Base-by-base conservation (phyloP, 352 stramenopile genomes). In the Globisporangium paddicum region DNA sequence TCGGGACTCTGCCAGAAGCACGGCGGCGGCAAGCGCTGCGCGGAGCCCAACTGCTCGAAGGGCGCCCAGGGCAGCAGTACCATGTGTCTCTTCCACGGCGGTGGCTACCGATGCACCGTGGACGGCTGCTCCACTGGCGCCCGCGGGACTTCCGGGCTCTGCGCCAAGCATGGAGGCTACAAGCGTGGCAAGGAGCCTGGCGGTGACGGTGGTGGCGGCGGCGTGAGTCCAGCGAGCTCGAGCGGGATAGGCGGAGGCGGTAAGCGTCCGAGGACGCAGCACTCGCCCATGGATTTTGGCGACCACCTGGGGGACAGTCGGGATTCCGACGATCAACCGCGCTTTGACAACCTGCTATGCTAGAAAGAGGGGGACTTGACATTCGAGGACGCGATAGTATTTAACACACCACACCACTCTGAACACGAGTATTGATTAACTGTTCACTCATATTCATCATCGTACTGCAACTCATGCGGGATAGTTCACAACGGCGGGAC, bases 1-100 rank as follows among this genome's bases (percentile, higher is more conserved):
- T 90, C 79, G 11, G 81, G 84, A n/a, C 62, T 89, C 23, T 96
- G 87, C 42, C 86, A 93, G 26, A 87, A 89, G 56, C 87, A 96
- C 66, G 87, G 87, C 26, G 87, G 87, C 28, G 86, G 87, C 53
- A 92, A 93, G 65, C 79, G 80, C 19, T 96, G 87, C 52, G 69
- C 72, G 0, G 58, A 65, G 2, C 52, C 69, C 0, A 69, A 80
- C 13, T 95, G 87, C 63, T 66, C 77, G 37, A 95, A 96, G 58
- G 86, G 87, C 14, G 87, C 85, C 6, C 87, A 96, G 56, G 82
- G 84, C 35, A 88, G 76, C 60, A 92, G 77, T 62, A 77, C 58
- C 52, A 77, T 79, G 64, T 93, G 83, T 58, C 67, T 93, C 10
- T 90, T 90, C 60, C 87, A 96, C 53, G 87, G 87, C 49, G 87